phyloP scores from a whole-genome alignment of 2,329 filamentous ascomycete species.

The Aureobasidium vineae region DNA sequence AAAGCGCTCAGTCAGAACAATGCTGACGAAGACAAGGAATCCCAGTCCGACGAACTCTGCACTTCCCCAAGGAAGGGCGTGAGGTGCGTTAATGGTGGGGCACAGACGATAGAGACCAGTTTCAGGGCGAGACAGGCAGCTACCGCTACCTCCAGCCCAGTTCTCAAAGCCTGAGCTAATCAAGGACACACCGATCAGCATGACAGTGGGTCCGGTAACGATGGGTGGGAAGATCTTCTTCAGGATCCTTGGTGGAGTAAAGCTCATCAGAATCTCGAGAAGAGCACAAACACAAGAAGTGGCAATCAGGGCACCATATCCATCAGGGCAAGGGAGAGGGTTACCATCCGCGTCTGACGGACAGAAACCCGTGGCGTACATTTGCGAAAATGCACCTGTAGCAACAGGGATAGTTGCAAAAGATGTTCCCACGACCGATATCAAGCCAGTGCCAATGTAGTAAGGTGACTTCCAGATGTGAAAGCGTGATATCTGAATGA shows the following conservation, averaged over 20 bases:
- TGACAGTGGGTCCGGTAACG: constrained; percentile 65
- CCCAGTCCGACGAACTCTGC: constrained; percentile 76
- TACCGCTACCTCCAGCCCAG: constrained; percentile 74
- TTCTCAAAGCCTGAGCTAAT: constrained; percentile 70
- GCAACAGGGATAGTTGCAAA: constrained; percentile 75
- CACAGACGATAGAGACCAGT: constrained; percentile 62
- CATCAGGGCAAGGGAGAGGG: constrained; percentile 70
- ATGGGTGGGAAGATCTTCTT: constrained; percentile 76
- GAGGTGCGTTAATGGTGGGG: constrained; percentile 65
- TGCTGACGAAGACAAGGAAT: constrained; percentile 75
- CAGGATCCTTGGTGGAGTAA: constrained; percentile 66
- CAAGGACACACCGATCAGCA: constrained; percentile 70
- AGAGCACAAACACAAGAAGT: constrained; percentile 54
- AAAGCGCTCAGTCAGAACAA: constrained; percentile 77
- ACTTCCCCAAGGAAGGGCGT: constrained; percentile 71
- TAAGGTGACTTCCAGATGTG: constrained; percentile 70
- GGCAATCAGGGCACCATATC: constrained; percentile 72
- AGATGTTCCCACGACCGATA: constrained; percentile 76
- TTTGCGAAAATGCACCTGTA: constrained; percentile 68
- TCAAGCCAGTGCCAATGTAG: constrained; percentile 73
- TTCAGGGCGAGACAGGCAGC: constrained; percentile 48
- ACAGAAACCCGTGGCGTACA: constrained; percentile 73
- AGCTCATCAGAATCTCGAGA: constrained; percentile 71
- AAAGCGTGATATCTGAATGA: constrained; percentile 74
- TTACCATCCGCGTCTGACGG: constrained; percentile 60